Evolutionary conservation across 805 yeast species (phyloP), one percentile per base, ranked within the genome.

Genomic region (Saccharomycopsis selenospora): DNA sequence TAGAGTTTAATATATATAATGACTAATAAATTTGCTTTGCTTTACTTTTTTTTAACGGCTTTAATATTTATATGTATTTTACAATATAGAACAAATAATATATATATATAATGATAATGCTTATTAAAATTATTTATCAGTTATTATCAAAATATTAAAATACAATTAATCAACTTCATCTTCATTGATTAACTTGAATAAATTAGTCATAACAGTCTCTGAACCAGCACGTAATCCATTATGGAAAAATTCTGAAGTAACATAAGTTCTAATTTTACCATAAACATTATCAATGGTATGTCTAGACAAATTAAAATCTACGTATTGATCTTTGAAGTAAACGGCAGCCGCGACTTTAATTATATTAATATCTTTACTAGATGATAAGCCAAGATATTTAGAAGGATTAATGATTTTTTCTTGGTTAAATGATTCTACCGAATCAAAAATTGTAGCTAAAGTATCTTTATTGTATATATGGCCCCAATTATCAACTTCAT

Each of bases 171-270:
- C 72, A 18, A 67, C 59, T 24, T 72, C 79, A 33, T 33, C 38
- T 10, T 59, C 52, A 5, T 69, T 69, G 2, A 74, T 55, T 25
- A 75, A 55, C 24, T 50, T 56, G 58, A 73, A 71, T 42, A 76
- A 61, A 2, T 62, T 53, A 2, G 65, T 68, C 47, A 75, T 54
- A 2, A 76, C 69, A 23, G 55, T 62, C 3, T 62, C 66, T 1
- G 76, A 64, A 42, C 67, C 63, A 0, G 68, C 68, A 25, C 76
- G 62, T 13, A 73, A 54, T 0, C 82, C 82, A 53, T 72, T 70
- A 55, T 76, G 80, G 59, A 76, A 75, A 49, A 58, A 68, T 46
- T 74, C 77, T 54, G 70, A 72, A 28, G 77, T 70, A n/a, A 72
- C 63, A 48, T 61, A 68, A 50, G 66, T 68, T 53, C 69, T 60